Evolutionary conservation across 2,329 filamentous ascomycete species (phyloP), one percentile per base, ranked within the genome.

Genomic region (Fusarium solani-melongenae): DNA sequence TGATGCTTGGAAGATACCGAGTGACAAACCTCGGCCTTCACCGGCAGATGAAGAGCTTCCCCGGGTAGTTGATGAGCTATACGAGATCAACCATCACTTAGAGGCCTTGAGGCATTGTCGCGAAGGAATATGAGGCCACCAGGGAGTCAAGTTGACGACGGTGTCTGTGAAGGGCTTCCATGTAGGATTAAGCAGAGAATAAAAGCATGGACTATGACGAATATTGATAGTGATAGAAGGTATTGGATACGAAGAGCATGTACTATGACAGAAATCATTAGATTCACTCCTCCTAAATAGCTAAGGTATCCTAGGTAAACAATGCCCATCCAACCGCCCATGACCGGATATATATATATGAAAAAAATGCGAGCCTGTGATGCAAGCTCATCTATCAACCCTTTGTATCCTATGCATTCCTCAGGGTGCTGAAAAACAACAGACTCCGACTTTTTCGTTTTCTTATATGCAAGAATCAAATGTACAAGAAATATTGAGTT

Each of bases 401-500:
- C 6, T 46, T 51, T 39, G 56, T 66, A 46, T 51, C 63, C 33
- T 27, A 73, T 73, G 70, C 66, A 73, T 67, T 65, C 66, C 14
- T 67, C 49, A 66, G 67, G 51, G 62, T 41, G 71, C 67, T 66
- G 36, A 62, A 71, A 66, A 60, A 69, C 59, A 60, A 53, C 71
- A 38, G 73, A 74, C 71, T 74, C 71, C 71, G 46, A 62, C 55
- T 31, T 31, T 57, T 64, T 38, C 55, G 41, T 22, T 46, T 29
- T 58, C 20, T 51, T 51, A 49, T 51, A 63, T 69, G 55, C 64
- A 69, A 46, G 56, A 49, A 55, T 39, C 36, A 27, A 29, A 38
- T 62, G n/a, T 55, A 49, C 59, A 36, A 31, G 9, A 39, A 22
- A 44, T 36, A 6, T 20, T 15, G n/a, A 24, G 10, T 27, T 6